Evolutionary conservation across 2,329 filamentous ascomycete species (phyloP).

Genomic region (Talaromyces funiculosus): DNA sequence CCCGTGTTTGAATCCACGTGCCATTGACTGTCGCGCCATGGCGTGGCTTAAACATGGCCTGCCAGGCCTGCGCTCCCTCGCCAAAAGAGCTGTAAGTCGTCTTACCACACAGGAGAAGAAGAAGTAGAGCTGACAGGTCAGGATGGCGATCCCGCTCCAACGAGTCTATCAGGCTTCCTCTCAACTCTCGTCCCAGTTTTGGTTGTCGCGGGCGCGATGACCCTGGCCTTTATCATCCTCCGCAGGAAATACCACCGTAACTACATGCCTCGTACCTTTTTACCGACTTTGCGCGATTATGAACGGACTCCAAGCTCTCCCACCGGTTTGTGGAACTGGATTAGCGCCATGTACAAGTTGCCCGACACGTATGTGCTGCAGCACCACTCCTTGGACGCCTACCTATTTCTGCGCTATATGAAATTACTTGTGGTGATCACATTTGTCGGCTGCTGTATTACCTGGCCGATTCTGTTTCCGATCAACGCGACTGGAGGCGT

Average conservation of each 20-base stretch:
- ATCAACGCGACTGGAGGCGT: slow-evolving; percentile 78
- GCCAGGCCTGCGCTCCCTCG: slow-evolving; percentile 1
- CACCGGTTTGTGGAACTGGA: slow-evolving; percentile 61
- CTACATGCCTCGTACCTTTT: slow-evolving; percentile 53
- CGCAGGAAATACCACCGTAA: slow-evolving; percentile 45
- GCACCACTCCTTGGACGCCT: slow-evolving; percentile 87
- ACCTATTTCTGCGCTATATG: slow-evolving; percentile 82
- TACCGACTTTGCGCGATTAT: slow-evolving; percentile 47
- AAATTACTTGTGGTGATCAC: slow-evolving; percentile 73
- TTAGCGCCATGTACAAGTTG: slow-evolving; percentile 59
- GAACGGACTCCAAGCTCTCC: slow-evolving; percentile 57
- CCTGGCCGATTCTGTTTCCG: slow-evolving; percentile 84
- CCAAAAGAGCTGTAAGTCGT: slow-evolving; percentile 6
- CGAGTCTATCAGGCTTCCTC: slow-evolving; percentile 43
- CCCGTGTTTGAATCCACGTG: background rate
- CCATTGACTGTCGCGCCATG: slow-evolving; percentile 3
- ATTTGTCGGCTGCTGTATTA: slow-evolving; percentile 75
- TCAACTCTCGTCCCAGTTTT: slow-evolving; percentile 46
- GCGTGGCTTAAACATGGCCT: slow-evolving; percentile 10
- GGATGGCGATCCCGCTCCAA: slow-evolving; percentile 19
- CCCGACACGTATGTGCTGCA: slow-evolving; percentile 76
- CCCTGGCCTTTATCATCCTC: slow-evolving; percentile 47
- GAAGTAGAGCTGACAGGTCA: background rate
- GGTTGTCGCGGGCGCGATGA: slow-evolving; percentile 40
- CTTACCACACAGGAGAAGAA: background rate